A percentile compares a stretch with the other conserved stretches of the same genome.
Conservation (phyloP, 2,329 filamentous ascomycete genomes). For the Berkeleyomyces rouxiae region DNA sequence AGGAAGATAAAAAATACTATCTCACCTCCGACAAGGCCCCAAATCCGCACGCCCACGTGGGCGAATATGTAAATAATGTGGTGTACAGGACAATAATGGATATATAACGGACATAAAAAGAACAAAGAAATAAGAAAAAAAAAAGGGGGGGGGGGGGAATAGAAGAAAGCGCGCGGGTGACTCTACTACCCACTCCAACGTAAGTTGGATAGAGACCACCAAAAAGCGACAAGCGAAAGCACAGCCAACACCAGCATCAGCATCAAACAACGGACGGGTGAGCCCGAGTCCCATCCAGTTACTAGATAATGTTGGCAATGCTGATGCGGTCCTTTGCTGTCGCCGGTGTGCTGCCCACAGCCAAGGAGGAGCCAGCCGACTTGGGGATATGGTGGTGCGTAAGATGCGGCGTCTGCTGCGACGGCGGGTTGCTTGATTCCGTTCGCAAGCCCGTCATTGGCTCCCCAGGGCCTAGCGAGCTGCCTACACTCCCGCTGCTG, state of each 20-base stretch:
- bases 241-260: background rate
- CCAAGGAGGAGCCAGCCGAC: background rate
- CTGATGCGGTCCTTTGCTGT: conserved; percentile 23
- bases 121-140: background rate
- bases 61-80: background rate
- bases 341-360: background rate
- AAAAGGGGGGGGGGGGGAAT: background rate
- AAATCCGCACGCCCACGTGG: background rate
- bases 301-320: conserved; percentile 30
- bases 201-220: background rate
- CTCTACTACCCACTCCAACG: background rate
- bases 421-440: conserved; percentile 3
- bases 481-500: background rate
- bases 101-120: background rate
- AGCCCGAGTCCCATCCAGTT: background rate
- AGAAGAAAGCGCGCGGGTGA: no score
- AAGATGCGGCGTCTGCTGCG: conserved; percentile 16
- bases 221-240: background rate
- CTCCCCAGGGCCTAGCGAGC: background rate
- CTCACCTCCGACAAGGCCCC: no score
- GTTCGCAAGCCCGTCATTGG: background rate
- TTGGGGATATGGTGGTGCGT: background rate
- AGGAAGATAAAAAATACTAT: no score
- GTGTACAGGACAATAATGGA: background rate
- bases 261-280: background rate